Evolutionary conservation across 495 filamentous ascomycete species (phyloP).

Genomic region (Choiromyces venosus): DNA sequence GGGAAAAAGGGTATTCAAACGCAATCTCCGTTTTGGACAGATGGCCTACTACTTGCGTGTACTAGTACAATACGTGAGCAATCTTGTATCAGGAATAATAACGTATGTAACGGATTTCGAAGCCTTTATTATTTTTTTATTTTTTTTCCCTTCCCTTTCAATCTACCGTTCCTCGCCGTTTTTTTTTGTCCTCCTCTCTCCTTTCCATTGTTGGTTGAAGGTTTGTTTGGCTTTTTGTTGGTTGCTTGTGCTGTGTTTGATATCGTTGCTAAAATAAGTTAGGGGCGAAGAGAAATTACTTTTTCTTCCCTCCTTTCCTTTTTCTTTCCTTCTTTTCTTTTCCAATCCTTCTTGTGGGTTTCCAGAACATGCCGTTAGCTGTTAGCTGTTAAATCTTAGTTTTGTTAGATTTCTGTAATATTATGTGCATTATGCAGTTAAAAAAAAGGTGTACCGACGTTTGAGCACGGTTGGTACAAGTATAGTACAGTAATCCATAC

Average conservation of each 20-base stretch:
- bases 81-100: not conserved
- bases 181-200: not conserved
- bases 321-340: conserved; percentile 13
- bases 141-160: conserved; percentile 6
- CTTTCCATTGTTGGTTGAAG: conserved; percentile 7
- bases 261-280: not conserved
- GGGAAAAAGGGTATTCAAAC: not conserved
- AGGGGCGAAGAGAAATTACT: not conserved
- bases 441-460: not conserved
- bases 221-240: not conserved
- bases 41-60: not conserved
- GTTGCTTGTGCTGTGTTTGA: conserved; percentile 1
- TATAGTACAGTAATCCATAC: conserved; percentile 1
- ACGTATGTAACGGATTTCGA: not conserved
- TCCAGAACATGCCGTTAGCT: conserved; percentile 11
- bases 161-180: not conserved
- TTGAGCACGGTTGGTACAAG: not conserved
- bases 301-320: conserved; percentile 3
- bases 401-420: not conserved
- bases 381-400: not conserved
- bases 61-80: not conserved
- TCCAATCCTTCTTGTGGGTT: conserved; percentile 10
- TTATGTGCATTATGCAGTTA: not conserved
- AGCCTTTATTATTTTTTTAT: not conserved
- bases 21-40: not conserved